Base-by-base conservation (phyloP, 768 basidiomycete species). In the Boletus sp. region DNA sequence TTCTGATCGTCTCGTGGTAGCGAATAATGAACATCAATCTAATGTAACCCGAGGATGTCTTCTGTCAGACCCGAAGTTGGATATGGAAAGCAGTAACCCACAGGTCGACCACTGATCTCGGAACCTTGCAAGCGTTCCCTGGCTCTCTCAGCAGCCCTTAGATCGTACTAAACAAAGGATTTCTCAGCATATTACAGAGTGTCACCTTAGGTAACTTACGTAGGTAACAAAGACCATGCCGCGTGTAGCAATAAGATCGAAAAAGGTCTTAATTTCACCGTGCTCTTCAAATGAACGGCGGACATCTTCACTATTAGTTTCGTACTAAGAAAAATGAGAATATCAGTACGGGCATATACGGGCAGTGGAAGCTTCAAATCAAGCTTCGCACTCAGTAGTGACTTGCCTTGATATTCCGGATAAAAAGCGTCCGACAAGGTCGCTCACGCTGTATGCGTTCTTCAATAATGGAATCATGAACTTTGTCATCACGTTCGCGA, bases 211-310 rank as follows among this genome's bases (percentile, higher is more conserved):
- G 37, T 45, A 48, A 84, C 96, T 83, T 76, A 98, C 97, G 71
- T 92, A 99, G 47, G 96, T 99, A 45, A 98, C 90, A 72, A 99
- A 99, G 14, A 98, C 90, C 92, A 99, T 97, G n/a, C 97, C 97
- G 58, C 97, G 82, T 11, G 90, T 95, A 48, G 85, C 83, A 60
- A 98, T 91, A 18, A 98, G 78, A 74, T 99, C 97, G 73, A 98
- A 98, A 72, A 95, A 98, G 1, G 92, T 94, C 75, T 94, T 94
- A 77, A 98, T 92, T 67, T 94, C 92, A 61, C 97, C 97, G 67
- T 93, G 91, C 57, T 90, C 88, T 75, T 93, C 92, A 73, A 98
- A 99, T 52, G 84, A 83, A 44, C 78, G 81, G 58, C 90, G 87
- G 8, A 99, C 87, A 68, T 89, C 87, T 5, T 87, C 85, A 69